These are phyloP conservation scores for Candida endomychidarum DNA, from an alignment of 805 yeast genomes.

Conservation along the genomic window DNA sequence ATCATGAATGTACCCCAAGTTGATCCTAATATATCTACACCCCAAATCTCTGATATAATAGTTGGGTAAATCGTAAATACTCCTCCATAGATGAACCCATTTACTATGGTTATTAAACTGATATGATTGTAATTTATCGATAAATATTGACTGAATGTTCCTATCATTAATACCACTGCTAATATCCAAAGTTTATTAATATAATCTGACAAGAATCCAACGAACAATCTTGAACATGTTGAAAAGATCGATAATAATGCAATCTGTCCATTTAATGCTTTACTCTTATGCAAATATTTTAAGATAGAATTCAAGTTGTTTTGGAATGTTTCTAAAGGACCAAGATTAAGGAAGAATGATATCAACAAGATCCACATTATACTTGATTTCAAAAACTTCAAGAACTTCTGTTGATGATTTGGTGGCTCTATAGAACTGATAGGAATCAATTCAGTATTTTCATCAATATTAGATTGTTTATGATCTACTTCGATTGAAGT, in stretches of 20 bases:
- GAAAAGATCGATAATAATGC: slow-evolving; percentile 64
- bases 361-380: slow-evolving; percentile 63
- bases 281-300: slow-evolving; percentile 26
- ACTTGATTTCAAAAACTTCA: slow-evolving; percentile 48
- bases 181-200: slow-evolving; percentile 36
- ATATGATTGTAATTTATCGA: slow-evolving; percentile 18
- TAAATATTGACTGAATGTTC: slow-evolving; percentile 32
- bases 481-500: slow-evolving; percentile 61
- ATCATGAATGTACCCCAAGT: slow-evolving; percentile 89
- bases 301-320: slow-evolving; percentile 79
- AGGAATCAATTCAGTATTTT: slow-evolving; percentile 29
- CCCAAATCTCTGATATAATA: slow-evolving; percentile 81
- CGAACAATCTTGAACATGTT: slow-evolving; percentile 62
- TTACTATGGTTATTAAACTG: slow-evolving; percentile 40
- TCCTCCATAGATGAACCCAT: slow-evolving; percentile 80
- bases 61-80: slow-evolving; percentile 86
- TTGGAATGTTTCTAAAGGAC: slow-evolving; percentile 83
- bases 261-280: slow-evolving; percentile 47
- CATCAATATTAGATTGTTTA: slow-evolving; percentile 18
- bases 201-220: slow-evolving; percentile 71
- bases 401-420: slow-evolving; percentile 34
- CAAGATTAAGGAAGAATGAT: slow-evolving; percentile 66
- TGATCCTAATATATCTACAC: slow-evolving; percentile 83
- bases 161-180: slow-evolving; percentile 24
- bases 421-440: slow-evolving; percentile 32